Evolutionary conservation across 768 basidiomycete genomes (phyloP), one percentile per base, ranked within the genome.

Genomic region (Leccinum broughii): DNA sequence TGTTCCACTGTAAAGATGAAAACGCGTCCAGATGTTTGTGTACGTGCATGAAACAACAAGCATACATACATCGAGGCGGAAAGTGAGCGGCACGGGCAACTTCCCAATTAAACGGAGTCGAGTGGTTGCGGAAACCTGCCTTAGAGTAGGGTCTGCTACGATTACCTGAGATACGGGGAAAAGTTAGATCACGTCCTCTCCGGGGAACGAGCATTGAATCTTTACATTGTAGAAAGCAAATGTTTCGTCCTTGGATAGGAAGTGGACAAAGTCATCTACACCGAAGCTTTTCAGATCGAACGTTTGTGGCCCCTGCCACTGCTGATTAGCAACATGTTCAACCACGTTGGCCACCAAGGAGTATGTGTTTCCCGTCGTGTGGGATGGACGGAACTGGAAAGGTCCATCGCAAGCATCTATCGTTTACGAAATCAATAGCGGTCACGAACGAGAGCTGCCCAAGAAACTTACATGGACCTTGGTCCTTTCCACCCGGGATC

Each of bases 331-430:
- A 14, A 11, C 15, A n/a, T 34, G 28, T 20, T 61, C 44, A 13
- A 62, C 55, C 2, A 63, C 46, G 20, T 62, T 35, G 17, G 61
- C 60, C 17, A 63, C 50, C 60, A 63, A 55, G 14, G 62, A 57
- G 35, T 52, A 52, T 37, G 56, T n/a, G 6, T 49, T 51, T 46
- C 60, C 56, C 3, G 50, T 46, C 22, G 28, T 32, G 22, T 63
- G 56, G 2, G 60, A 41, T 26, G 62, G 62, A n/a, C 62, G 56
- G 49, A 63, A 62, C 22, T 28, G 49, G 6, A 63, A 6, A 35
- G 37, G 60, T 8, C 41, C 7, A 5, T 34, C 39, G 17, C 48
- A 51, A 37, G 52, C 61, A 6, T 48, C 62, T 63, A 32, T 51
- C 14, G 46, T 37, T 35, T 20, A 10, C 13, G 8, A 46, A 32